A percentile compares a stretch with the other conserved stretches of the same genome.
Conservation (phyloP, 768 basidiomycete genomes). For the Boletus fagicola region DNA sequence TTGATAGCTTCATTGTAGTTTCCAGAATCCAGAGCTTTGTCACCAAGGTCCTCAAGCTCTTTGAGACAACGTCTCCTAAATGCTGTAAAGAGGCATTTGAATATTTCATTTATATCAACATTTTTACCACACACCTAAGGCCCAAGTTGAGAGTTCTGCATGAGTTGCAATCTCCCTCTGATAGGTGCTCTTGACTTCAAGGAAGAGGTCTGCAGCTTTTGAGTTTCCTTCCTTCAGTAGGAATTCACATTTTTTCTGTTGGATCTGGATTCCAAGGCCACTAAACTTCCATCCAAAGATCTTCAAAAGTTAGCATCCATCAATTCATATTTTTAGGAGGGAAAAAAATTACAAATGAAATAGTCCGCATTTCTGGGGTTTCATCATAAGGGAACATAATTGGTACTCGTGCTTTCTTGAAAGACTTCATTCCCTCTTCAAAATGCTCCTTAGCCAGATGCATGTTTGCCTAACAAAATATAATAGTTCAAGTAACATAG, state of each 20-base stretch:
- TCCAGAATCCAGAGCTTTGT: background rate
- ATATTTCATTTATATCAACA: background rate
- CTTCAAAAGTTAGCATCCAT: slow-evolving; percentile 6
- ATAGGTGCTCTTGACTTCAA: slow-evolving; percentile 6
- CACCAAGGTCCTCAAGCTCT: slow-evolving; percentile 10
- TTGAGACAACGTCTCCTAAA: slow-evolving; percentile 9
- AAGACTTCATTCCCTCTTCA: slow-evolving; percentile 8
- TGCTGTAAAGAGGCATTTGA: background rate
- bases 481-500: background rate
- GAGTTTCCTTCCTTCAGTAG: slow-evolving; percentile 1
- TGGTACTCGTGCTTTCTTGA: slow-evolving; percentile 6
- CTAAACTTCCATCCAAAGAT: slow-evolving; percentile 25
- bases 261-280: slow-evolving; percentile 15
- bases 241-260: slow-evolving; percentile 13
- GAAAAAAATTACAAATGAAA: slow-evolving; percentile 14
- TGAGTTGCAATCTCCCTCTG: slow-evolving; percentile 13
- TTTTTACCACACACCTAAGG: background rate
- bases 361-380: slow-evolving; percentile 12
- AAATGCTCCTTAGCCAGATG: slow-evolving; percentile 5
- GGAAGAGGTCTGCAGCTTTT: slow-evolving; percentile 9
- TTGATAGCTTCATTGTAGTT: slow-evolving; percentile 14
- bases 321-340: too few species aligned
- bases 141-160: slow-evolving; percentile 17
- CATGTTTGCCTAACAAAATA: slow-evolving; percentile 13
- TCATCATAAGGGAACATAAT: slow-evolving; percentile 15